phyloP scores from a whole-genome alignment of 2,329 filamentous ascomycete genomes.

The Hysterium pulicare region DNA sequence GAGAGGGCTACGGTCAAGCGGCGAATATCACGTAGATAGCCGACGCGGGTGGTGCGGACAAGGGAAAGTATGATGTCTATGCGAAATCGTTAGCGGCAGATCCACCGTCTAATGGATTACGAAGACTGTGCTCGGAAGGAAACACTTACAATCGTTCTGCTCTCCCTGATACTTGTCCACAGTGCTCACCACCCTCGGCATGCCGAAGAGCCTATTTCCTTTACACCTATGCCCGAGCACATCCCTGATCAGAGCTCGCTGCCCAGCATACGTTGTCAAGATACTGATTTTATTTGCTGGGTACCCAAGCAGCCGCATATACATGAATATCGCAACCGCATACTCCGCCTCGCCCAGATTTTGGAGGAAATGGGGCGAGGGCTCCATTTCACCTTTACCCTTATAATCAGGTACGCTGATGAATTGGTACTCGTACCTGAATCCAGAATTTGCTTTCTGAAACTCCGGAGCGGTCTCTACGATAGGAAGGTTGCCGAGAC shows the following conservation, averaged over 20 bases:
- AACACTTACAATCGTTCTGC: constrained; percentile 91
- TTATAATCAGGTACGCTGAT: constrained; percentile 95
- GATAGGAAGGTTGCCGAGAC: constrained; percentile 73
- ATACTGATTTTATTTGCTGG: constrained; percentile 81
- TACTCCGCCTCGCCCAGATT: constrained; percentile 98
- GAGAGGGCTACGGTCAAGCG: constrained; percentile 93
- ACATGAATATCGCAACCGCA: constrained; percentile 90
- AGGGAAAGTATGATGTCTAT: constrained; percentile 89
- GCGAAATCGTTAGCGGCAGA: background rate
- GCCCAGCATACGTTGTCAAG: constrained; percentile 89
- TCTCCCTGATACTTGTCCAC: constrained; percentile 99
- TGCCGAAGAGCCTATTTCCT: constrained; percentile 77
- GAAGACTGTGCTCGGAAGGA: background rate
- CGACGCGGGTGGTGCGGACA: constrained; percentile 81
- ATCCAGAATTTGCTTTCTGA: constrained; percentile 79
- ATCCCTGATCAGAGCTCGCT: constrained; percentile 82
- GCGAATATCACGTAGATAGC: constrained; percentile 89
- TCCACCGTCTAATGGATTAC: background rate
- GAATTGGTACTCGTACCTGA: constrained; percentile 93
- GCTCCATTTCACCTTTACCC: constrained; percentile 81
- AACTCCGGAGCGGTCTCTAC: constrained; percentile 71
- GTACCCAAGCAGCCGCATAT: constrained; percentile 95
- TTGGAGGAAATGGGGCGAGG: constrained; percentile 90
- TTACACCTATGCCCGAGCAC: constrained; percentile 81
- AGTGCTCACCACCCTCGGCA: constrained; percentile 86